A percentile compares a stretch with the other conserved stretches of the same genome.
These are phyloP conservation scores for Oidiodendron maius DNA, from an alignment of 495 filamentous ascomycete species.

Conservation along the genomic window DNA sequence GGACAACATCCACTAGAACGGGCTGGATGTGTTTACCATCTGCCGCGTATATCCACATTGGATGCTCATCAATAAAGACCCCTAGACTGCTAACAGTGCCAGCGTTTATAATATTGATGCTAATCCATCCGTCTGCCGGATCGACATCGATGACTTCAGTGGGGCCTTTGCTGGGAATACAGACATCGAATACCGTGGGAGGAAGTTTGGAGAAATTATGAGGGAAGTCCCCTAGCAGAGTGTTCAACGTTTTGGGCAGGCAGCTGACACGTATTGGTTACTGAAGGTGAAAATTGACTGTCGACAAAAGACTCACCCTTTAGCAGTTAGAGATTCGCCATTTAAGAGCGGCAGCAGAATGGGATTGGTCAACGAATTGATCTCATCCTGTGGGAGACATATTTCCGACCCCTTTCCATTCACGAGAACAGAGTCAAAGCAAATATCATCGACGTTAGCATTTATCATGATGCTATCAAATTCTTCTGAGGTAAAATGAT, in stretches of 20 bases:
- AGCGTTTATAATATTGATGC: slow-evolving; percentile 30
- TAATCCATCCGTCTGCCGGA: slow-evolving; percentile 39
- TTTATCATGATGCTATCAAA: slow-evolving; percentile 28
- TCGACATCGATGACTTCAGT: slow-evolving; percentile 33
- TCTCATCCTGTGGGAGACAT: slow-evolving; percentile 27
- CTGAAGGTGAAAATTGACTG: background rate
- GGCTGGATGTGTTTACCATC: slow-evolving; percentile 39
- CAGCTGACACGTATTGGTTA: background rate
- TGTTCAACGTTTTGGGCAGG: background rate
- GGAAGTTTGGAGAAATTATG: background rate
- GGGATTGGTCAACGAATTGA: slow-evolving; percentile 29
- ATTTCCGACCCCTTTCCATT: slow-evolving; percentile 45
- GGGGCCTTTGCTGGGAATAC: slow-evolving; percentile 32
- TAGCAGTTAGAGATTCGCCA: slow-evolving; percentile 35
- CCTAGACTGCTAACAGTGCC: background rate
- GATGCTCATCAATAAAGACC: slow-evolving; percentile 37
- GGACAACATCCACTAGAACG: slow-evolving; percentile 26
- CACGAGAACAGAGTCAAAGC: slow-evolving; percentile 42
- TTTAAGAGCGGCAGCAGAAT: slow-evolving; percentile 26
- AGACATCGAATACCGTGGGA: slow-evolving; percentile 11
- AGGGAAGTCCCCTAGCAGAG: background rate
- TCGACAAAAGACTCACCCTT: slow-evolving; percentile 35
- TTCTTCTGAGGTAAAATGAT: slow-evolving; percentile 42
- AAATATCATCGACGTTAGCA: slow-evolving; percentile 23
- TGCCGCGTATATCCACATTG: slow-evolving; percentile 37